These are phyloP conservation scores for Gnetum montanum DNA, from an alignment of 75 land plant species.

Conservation along the genomic window DNA sequence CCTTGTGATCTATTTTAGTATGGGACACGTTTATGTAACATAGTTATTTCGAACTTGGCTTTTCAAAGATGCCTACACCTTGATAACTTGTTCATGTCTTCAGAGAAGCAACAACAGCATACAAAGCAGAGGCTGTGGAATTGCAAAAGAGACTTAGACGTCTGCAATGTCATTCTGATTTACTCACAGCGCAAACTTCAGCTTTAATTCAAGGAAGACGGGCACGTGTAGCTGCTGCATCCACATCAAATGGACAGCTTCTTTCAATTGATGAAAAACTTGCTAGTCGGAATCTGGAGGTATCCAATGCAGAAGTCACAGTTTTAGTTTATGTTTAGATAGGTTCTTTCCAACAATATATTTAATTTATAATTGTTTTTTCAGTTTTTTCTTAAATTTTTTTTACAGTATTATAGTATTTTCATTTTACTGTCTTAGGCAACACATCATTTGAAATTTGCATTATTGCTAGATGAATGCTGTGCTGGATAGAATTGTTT, in stretches of 20 bases:
- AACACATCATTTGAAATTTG: too few species aligned
- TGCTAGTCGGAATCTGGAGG: conserved; percentile 83
- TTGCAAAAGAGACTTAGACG: conserved; percentile 64
- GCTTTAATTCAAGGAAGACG: conserved; percentile 80
- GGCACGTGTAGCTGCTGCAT: conserved; percentile 69
- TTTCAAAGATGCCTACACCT: too few species aligned
- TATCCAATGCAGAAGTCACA: conserved; percentile 10
- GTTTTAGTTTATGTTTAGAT: too few species aligned
- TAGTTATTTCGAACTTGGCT: too few species aligned
- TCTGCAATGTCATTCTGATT: conserved; percentile 69
- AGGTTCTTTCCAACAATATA: too few species aligned
- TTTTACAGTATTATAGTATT: too few species aligned
- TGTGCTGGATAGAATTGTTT: conserved; percentile 84
- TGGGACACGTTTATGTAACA: too few species aligned
- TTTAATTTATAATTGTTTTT: too few species aligned
- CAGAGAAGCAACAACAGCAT: conserved; percentile 73
- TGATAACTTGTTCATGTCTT: neutral
- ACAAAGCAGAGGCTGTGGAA: conserved; percentile 66
- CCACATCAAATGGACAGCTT: conserved; percentile 62
- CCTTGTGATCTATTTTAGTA: too few species aligned
- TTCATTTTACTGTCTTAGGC: too few species aligned
- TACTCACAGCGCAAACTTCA: conserved; percentile 74
- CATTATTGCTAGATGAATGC: conserved; percentile 97
- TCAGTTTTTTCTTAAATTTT: too few species aligned
- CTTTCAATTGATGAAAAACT: conserved; percentile 69